Percentiles rank a stretch among this genome's conserved stretches.
phyloP scores from a whole-genome alignment of 2,329 filamentous ascomycete genomes.

The Aureobasidium sp. region DNA sequence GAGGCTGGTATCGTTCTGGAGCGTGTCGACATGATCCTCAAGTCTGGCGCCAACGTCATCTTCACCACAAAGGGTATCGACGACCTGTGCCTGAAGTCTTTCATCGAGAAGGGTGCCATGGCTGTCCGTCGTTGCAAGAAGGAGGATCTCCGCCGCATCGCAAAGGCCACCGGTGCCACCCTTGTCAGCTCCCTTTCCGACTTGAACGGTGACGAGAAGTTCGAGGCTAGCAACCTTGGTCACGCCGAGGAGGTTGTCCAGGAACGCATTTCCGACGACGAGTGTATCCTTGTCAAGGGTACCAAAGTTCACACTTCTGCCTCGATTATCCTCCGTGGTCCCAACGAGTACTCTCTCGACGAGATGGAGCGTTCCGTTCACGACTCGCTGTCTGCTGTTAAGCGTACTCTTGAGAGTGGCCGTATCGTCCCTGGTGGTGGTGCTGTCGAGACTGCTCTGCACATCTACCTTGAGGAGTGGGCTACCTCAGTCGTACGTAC shows the following conservation, averaged over 20 bases:
- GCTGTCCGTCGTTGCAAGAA: conserved; percentile 96
- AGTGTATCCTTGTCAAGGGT: conserved; percentile 94
- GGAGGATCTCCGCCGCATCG: conserved; percentile 92
- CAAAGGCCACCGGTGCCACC: conserved; percentile 89
- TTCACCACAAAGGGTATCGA: conserved; percentile 98
- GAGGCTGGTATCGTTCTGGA: conserved; percentile 92
- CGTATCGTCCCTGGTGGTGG: conserved; percentile 95
- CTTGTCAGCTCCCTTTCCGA: conserved; percentile 90
- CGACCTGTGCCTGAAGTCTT: conserved; percentile 87
- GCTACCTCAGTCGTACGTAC: conserved; percentile 77
- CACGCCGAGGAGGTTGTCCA: conserved; percentile 94
- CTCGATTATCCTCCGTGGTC: conserved; percentile 88
- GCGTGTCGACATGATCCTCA: conserved; percentile 93
- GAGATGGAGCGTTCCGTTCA: conserved; percentile 99
- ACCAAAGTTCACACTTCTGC: conserved; percentile 86
- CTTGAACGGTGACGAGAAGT: conserved; percentile 94
- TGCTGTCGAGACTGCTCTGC: conserved; percentile 95
- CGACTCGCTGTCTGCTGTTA: conserved; percentile 93
- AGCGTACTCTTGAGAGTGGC: conserved; percentile 92
- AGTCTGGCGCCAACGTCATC: conserved; percentile 92
- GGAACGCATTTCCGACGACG: conserved; percentile 96
- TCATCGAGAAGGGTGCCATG: conserved; percentile 92
- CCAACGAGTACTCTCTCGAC: conserved; percentile 94
- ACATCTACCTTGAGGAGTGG: conserved; percentile 99
- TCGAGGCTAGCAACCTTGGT: conserved; percentile 82